Percentiles rank a stretch among this genome's conserved stretches.
These are phyloP conservation scores for Thamnidium elegans DNA, from an alignment of 192 early-diverging fungal genomes.

Conservation along the genomic window DNA sequence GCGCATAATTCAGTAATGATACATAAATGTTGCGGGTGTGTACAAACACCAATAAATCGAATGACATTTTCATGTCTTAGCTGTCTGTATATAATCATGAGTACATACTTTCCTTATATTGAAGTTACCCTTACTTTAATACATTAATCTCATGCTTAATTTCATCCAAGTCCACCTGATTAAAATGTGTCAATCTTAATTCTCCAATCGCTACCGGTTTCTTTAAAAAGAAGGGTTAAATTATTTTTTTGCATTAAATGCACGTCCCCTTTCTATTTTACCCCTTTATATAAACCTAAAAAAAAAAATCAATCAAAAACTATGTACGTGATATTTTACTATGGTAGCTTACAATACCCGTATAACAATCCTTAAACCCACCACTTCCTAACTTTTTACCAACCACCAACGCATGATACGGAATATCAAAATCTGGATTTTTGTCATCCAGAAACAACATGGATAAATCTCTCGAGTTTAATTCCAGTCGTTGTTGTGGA, in stretches of 20 bases:
- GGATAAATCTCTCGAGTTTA: slow-evolving; percentile 42
- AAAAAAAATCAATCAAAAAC: too few relatives aligned
- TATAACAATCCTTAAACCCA: slow-evolving; percentile 77
- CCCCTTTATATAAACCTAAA: slow-evolving; percentile 19
- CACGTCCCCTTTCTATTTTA: neutral
- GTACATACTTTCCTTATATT: too few relatives aligned
- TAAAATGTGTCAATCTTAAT: slow-evolving; percentile 64
- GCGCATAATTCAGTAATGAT: slow-evolving; percentile 77
- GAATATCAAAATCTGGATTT: slow-evolving; percentile 43
- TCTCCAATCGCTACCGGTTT: slow-evolving; percentile 71
- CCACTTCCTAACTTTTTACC: slow-evolving; percentile 70
- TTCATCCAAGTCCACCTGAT: slow-evolving; percentile 61
- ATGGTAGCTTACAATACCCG: too few relatives aligned
- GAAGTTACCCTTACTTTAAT: slow-evolving; percentile 48
- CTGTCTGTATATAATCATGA: slow-evolving; percentile 39
- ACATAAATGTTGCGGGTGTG: slow-evolving; percentile 60
- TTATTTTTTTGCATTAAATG: neutral
- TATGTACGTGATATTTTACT: too few relatives aligned
- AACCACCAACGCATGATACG: slow-evolving; percentile 55
- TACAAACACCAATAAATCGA: slow-evolving; percentile 70
- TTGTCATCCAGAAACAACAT: slow-evolving; percentile 44
- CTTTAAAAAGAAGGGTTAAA: slow-evolving; percentile 25
- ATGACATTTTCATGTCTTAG: slow-evolving; percentile 74
- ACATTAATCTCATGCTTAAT: slow-evolving; percentile 77
- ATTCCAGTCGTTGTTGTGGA: slow-evolving; percentile 5